These are phyloP conservation scores for Blastocystis sp. DNA, from an alignment of 352 stramenopile genomes.

Conservation along the genomic window DNA sequence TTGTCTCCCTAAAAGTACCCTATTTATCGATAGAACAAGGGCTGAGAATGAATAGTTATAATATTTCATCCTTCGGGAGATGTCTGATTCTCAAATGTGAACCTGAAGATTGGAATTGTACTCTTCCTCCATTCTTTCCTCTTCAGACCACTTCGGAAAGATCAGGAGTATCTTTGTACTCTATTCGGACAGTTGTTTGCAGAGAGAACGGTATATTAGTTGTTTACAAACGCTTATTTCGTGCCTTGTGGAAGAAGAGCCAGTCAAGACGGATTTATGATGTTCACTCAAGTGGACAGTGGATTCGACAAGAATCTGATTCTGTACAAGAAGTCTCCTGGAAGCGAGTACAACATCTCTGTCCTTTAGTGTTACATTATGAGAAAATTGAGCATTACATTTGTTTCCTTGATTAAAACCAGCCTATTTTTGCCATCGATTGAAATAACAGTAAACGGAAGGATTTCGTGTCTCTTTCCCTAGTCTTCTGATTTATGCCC, in stretches of 20 bases:
- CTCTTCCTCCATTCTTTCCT: background rate
- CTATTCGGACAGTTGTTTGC: background rate
- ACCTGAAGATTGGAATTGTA: background rate
- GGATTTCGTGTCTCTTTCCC: background rate
- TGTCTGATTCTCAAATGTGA: conserved; percentile 16
- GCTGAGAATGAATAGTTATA: background rate
- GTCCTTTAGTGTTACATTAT: conserved; percentile 7
- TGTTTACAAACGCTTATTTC: conserved; percentile 10
- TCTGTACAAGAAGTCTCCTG: background rate
- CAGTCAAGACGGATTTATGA: conserved; percentile 30
- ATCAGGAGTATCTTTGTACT: background rate
- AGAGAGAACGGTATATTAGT: background rate
- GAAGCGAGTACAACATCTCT: background rate
- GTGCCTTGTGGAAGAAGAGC: background rate
- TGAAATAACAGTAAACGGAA: background rate
- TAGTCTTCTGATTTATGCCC: conserved; percentile 6
- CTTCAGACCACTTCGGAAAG: background rate
- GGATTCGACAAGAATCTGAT: background rate
- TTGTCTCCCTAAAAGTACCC: background rate
- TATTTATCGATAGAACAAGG: background rate
- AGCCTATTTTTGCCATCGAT: background rate
- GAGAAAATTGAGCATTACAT: background rate
- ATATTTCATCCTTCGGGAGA: background rate
- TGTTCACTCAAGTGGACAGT: background rate
- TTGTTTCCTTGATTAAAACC: conserved; percentile 30